A percentile compares a stretch with the other conserved stretches of the same genome.
phyloP scores from a whole-genome alignment of 768 basidiomycete genomes.

The Mycena floridula region DNA sequence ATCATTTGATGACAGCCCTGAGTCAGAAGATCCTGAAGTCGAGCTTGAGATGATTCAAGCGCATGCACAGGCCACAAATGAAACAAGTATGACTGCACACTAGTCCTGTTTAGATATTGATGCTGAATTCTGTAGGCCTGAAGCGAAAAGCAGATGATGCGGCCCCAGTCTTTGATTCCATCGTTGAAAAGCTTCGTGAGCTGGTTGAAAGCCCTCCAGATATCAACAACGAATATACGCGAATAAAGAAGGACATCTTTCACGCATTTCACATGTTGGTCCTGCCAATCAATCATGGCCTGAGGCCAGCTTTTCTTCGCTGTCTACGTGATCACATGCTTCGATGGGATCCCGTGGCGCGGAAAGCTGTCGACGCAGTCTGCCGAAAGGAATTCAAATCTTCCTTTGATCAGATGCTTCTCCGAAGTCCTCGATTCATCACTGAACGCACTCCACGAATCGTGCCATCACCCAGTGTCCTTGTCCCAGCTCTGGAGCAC shows the following conservation, averaged over 20 bases:
- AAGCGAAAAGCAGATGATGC: background rate
- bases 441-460: conserved; percentile 6
- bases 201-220: background rate
- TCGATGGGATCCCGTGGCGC: conserved; percentile 16
- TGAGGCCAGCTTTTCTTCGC: conserved; percentile 11
- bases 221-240: background rate
- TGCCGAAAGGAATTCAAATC: conserved; percentile 3
- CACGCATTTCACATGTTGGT: background rate
- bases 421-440: conserved; percentile 11
- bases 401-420: conserved; percentile 16
- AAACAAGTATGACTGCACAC: background rate
- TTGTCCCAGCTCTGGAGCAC: background rate
- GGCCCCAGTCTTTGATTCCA: background rate
- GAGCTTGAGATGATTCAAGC: background rate
- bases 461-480: background rate
- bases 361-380: conserved; percentile 8
- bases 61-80: background rate
- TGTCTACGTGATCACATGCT: conserved; percentile 18
- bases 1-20: background rate
- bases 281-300: background rate
- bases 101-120: background rate
- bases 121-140: background rate
- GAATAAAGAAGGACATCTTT: background rate
- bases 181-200: background rate
- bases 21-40: background rate